Conservation (phyloP, 164 flowering plant genomes). For the Dillenia suffruticosa region DNA sequence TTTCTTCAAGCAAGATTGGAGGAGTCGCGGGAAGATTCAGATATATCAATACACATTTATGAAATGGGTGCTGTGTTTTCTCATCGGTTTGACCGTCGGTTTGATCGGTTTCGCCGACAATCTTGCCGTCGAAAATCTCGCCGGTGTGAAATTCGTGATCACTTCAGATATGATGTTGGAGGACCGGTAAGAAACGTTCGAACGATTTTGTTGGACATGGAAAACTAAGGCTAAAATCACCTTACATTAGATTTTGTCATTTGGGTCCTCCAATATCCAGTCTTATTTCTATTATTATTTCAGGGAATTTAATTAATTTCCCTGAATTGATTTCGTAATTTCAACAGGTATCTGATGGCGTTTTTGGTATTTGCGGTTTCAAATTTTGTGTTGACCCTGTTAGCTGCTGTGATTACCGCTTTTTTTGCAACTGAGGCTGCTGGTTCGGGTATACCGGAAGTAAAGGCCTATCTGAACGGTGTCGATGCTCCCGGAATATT, state of each 20-base stretch:
- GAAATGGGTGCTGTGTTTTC: constrained; percentile 75
- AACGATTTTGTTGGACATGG: background rate
- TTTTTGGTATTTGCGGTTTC: constrained; percentile 50
- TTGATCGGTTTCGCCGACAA: constrained; percentile 63
- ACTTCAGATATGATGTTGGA: constrained; percentile 72
- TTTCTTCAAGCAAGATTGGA: constrained; percentile 85
- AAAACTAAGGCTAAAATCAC: no score
- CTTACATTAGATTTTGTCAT: background rate
- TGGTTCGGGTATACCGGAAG: constrained; percentile 93
- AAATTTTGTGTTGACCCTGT: constrained; percentile 62
- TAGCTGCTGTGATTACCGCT: constrained; percentile 60
- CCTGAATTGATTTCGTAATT: no score
- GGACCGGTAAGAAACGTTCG: constrained; percentile 28
- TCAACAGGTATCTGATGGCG: constrained; percentile 51
- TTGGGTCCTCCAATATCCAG: background rate
- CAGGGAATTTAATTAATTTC: background rate
- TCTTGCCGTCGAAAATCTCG: constrained; percentile 76
- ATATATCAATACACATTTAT: constrained; percentile 61
- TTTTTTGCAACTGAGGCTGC: constrained; percentile 70
- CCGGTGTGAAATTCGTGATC: constrained; percentile 74
- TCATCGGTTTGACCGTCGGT: constrained; percentile 52
- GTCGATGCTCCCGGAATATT: constrained; percentile 83
- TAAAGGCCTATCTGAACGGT: constrained; percentile 91
- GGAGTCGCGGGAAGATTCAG: constrained; percentile 40
- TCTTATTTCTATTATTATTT: background rate